phyloP scores from a whole-genome alignment of 306 rosid genomes.

The Pyrus bretschneideri region DNA sequence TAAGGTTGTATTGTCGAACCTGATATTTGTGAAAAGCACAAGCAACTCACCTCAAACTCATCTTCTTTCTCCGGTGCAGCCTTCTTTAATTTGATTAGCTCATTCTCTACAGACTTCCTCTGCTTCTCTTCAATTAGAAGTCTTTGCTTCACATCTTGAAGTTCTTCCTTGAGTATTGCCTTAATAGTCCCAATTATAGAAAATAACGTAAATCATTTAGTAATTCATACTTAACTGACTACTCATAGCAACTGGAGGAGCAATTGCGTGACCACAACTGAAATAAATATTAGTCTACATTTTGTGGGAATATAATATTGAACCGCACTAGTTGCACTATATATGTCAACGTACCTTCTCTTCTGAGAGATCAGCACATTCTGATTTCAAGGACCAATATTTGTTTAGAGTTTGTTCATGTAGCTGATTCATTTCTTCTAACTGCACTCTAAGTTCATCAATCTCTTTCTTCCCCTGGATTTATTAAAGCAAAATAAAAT shows the following conservation, averaged over 20 bases:
- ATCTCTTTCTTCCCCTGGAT: conserved; percentile 39
- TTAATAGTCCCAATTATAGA: conserved; percentile 1
- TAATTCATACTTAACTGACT: conserved; percentile 1
- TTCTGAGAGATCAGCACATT: conserved; percentile 25
- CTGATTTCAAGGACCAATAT: conserved; percentile 39
- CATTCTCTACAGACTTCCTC: conserved; percentile 41
- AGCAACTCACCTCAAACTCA: conserved; percentile 39
- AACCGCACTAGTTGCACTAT: neutral
- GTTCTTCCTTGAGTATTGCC: conserved; percentile 44
- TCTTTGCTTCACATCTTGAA: conserved; percentile 29
- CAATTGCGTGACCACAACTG: neutral
- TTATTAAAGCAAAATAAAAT: neutral
- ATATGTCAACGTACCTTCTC: conserved; percentile 36
- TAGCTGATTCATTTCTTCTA: conserved; percentile 33
- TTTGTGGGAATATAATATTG: neutral
- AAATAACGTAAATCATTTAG: neutral
- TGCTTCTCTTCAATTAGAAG: conserved; percentile 46
- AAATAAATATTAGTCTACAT: neutral
- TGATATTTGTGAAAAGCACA: neutral
- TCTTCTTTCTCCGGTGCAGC: conserved; percentile 31
- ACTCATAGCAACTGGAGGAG: neutral
- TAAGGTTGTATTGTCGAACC: neutral
- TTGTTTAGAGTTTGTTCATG: conserved; percentile 35
- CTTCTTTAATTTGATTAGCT: conserved; percentile 35
- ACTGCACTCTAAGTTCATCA: conserved; percentile 29